Evolutionary conservation across 225 moss, liverwort and hornwort species (phyloP), one percentile per base, ranked within the genome.

Genomic region (Polytrichum formosum): DNA sequence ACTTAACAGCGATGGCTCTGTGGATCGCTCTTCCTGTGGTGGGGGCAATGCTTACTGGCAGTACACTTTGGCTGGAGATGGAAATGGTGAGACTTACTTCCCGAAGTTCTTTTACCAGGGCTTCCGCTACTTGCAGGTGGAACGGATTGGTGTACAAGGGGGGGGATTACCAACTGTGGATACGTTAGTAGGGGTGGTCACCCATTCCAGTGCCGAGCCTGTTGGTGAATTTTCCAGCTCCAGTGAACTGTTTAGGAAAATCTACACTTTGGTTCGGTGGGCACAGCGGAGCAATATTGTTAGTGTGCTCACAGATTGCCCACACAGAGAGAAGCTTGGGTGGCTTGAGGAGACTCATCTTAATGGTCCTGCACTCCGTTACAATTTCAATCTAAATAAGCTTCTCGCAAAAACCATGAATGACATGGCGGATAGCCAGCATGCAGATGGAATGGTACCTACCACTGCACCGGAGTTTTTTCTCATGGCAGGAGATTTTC

Each of bases 261-360:
- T 85, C 64, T 80, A 85, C 75, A 67, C 29, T 0, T 26, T 85
- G 70, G 74, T 82, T 64, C 74, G 53, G 28, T 82, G 85, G 79
- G 82, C 85, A 1, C 82, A 82, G 46, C 77, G 82, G 26, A 85
- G 82, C 77, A 85, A 85, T 66, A 82, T 82, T 82, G 64, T 30
- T 73, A 79, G 79, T 67, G 74, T 76, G 61, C 63, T 85, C 74
- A 85, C 79, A 53, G 82, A 85, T 64, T 85, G 82, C 55, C 85
- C 82, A 0, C 85, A 85, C 53, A 77, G 85, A 62, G 82, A 85
- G 79, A 66, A 77, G 19, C 74, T 85, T 6, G 82, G 79, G 25
- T 85, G 85, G 85, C 85, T 85, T 10, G 82, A 85, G 72, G 79
- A 85, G 77, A 82, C 69, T n/a, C 85, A 85, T 67, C 77, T 85